Evolutionary conservation across 2,329 filamentous ascomycete genomes (phyloP).

Genomic region (Neonectria neomacrospora): DNA sequence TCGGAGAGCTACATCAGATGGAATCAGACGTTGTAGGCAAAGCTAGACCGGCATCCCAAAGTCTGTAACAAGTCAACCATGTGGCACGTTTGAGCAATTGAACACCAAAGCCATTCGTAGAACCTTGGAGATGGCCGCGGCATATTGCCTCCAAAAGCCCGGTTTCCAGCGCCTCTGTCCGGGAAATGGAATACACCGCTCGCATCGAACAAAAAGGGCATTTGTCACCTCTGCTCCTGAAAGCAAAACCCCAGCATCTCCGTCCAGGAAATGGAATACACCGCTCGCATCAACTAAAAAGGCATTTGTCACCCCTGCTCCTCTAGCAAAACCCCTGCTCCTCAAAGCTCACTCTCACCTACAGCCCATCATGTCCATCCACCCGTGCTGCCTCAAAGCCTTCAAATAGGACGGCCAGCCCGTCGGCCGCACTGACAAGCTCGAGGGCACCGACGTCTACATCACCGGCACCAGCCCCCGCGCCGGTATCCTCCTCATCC

Average conservation of each 20-base stretch:
- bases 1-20: too few species aligned
- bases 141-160: background rate
- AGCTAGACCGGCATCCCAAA: too few species aligned
- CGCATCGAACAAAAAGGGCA: too few species aligned
- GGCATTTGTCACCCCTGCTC: background rate
- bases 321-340: too few species aligned
- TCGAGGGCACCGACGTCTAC: slow-evolving; percentile 50
- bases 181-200: background rate
- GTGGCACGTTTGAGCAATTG: too few species aligned
- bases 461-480: slow-evolving; percentile 50
- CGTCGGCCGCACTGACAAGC: slow-evolving; percentile 46
- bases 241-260: too few species aligned
- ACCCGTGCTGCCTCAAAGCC: slow-evolving; percentile 48
- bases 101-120: too few species aligned
- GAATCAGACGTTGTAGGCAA: too few species aligned
- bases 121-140: too few species aligned
- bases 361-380: slow-evolving; percentile 30
- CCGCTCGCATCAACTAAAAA: background rate
- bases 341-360: too few species aligned
- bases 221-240: too few species aligned
- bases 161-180: background rate
- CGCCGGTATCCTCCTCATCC: slow-evolving; percentile 51
- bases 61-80: too few species aligned
- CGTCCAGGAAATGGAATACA: background rate
- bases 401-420: slow-evolving; percentile 56